These are phyloP conservation scores for Epichloe baconii DNA, from an alignment of 2,329 filamentous ascomycete genomes.

Conservation along the genomic window DNA sequence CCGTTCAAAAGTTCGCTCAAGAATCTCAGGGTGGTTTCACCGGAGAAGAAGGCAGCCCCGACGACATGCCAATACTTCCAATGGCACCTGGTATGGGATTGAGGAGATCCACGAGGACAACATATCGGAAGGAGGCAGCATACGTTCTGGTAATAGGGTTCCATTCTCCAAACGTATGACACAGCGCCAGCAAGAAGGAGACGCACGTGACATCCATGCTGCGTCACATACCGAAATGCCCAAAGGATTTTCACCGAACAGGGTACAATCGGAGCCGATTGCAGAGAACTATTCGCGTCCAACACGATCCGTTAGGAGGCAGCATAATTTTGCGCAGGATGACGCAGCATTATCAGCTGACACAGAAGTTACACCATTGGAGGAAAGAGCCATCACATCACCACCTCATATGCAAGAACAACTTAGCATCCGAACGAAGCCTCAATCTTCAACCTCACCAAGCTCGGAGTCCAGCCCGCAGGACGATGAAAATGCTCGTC, in stretches of 20 bases:
- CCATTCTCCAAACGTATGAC: constrained; percentile 62
- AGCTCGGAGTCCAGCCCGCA: constrained; percentile 47
- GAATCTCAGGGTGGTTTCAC: constrained; percentile 34
- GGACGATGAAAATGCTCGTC: constrained; percentile 22
- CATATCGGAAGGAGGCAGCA: constrained; percentile 75
- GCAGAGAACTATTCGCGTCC: constrained; percentile 52
- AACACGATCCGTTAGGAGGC: constrained; percentile 28
- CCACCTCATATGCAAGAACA: constrained; percentile 17
- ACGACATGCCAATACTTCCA: constrained; percentile 79
- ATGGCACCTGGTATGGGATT: constrained; percentile 65
- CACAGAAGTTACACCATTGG: constrained; percentile 26
- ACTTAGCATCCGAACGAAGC: constrained; percentile 21
- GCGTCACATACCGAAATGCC: constrained; percentile 31
- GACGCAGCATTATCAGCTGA: constrained; percentile 30
- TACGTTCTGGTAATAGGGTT: constrained; percentile 63
- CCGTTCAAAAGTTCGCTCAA: constrained; percentile 56
- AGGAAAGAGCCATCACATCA: constrained; percentile 10
- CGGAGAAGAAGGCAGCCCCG: constrained; percentile 31
- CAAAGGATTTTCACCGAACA: constrained; percentile 38
- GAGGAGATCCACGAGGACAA: constrained; percentile 81
- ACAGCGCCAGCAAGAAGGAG: constrained; percentile 48
- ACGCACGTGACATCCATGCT: constrained; percentile 19
- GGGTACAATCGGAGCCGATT: constrained; percentile 58
- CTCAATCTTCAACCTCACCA: constrained; percentile 19
- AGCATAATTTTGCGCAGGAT: constrained; percentile 35